These are phyloP conservation scores for Byssoonygena ceratinophila DNA, from an alignment of 2,329 filamentous ascomycete genomes.

Conservation along the genomic window DNA sequence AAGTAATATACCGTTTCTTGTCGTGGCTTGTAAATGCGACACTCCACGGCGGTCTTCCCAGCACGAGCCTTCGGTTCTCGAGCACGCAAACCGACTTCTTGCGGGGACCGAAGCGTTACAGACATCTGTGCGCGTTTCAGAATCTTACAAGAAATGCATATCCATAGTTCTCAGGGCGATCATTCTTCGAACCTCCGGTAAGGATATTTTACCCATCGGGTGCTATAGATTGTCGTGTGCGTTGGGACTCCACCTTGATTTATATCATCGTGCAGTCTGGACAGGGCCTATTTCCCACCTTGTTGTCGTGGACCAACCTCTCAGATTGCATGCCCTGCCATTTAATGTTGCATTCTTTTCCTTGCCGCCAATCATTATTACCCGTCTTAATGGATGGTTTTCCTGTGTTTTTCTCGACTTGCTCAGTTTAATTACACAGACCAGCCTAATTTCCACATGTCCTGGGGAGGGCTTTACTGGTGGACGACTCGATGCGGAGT, in stretches of 20 bases:
- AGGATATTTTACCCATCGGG: slow-evolving; percentile 27
- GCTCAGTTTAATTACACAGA: background rate
- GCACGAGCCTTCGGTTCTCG: slow-evolving; percentile 58
- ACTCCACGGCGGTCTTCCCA: slow-evolving; percentile 58
- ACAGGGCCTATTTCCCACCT: slow-evolving; percentile 7
- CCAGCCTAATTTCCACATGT: slow-evolving; percentile 2
- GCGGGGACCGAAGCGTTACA: slow-evolving; percentile 63
- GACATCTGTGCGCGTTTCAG: slow-evolving; percentile 58
- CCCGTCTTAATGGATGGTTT: slow-evolving; percentile 10
- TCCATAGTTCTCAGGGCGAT: slow-evolving; percentile 63
- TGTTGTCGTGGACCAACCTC: background rate
- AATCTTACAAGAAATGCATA: slow-evolving; percentile 65
- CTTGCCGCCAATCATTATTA: slow-evolving; percentile 3
- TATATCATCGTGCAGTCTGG: slow-evolving; percentile 11
- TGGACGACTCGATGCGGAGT: background rate
- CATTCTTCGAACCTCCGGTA: slow-evolving; percentile 58
- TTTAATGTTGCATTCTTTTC: slow-evolving; percentile 11
- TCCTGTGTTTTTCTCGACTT: background rate
- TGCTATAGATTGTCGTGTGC: slow-evolving; percentile 11
- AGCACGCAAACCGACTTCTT: slow-evolving; percentile 51
- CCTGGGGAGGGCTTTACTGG: background rate
- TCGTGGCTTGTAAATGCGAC: slow-evolving; percentile 88
- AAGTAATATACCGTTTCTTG: slow-evolving; percentile 57
- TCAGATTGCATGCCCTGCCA: background rate
- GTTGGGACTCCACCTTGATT: slow-evolving; percentile 4